Percentiles rank a stretch among this genome's conserved stretches.
Conservation (phyloP, 352 stramenopile species). For the Phytophthora litchii region DNA sequence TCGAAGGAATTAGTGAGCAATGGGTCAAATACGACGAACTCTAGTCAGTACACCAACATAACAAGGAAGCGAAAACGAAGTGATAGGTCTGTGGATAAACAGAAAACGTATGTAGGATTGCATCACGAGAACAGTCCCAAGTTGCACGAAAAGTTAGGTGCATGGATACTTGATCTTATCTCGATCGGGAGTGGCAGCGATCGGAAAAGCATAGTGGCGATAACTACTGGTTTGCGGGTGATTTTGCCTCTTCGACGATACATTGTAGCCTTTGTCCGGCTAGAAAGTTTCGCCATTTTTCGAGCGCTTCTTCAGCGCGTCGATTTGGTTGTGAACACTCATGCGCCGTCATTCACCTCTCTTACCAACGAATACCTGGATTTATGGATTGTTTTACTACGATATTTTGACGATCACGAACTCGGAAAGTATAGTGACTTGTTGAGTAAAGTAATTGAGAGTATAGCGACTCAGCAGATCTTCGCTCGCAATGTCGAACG, state of each 20-base stretch:
- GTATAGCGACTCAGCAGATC: conserved; percentile 41
- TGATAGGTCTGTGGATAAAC: conserved; percentile 8
- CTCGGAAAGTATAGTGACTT: conserved; percentile 49
- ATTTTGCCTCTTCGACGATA: conserved; percentile 55
- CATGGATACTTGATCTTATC: conserved; percentile 50
- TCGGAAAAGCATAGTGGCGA: conserved; percentile 32
- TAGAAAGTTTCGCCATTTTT: conserved; percentile 50
- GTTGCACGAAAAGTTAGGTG: conserved; percentile 41
- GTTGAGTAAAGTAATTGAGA: conserved; percentile 45
- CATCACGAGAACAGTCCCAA: conserved; percentile 15
- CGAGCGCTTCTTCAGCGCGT: conserved; percentile 50
- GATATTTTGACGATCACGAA: conserved; percentile 55
- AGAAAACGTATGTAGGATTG: conserved; percentile 1
- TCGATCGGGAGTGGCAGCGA: conserved; percentile 41
- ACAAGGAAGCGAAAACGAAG: conserved; percentile 35
- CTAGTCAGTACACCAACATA: conserved; percentile 15
- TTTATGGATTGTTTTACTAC: conserved; percentile 52
- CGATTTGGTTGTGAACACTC: conserved; percentile 49
- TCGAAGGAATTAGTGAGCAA: conserved; percentile 26
- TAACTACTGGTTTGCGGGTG: conserved; percentile 46
- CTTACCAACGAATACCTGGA: conserved; percentile 46
- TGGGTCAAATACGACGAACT: neutral
- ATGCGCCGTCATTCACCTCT: conserved; percentile 32
- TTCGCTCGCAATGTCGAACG: conserved; percentile 24
- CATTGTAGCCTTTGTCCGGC: conserved; percentile 38